Conservation (phyloP, 805 yeast genomes). For the Saccharomycopsis synnaedendra region DNA sequence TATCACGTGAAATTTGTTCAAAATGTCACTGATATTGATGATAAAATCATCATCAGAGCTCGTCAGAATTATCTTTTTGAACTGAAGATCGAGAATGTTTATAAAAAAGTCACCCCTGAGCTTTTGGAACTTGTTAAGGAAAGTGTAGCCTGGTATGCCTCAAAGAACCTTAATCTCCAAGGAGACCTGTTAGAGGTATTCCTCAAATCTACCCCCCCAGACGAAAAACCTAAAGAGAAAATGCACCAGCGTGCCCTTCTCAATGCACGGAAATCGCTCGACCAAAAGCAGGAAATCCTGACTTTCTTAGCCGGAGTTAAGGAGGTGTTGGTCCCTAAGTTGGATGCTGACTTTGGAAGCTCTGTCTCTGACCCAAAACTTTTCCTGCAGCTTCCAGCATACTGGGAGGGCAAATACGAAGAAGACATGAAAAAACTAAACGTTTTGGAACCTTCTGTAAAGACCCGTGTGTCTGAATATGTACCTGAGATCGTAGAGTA, state of each 20-base stretch:
- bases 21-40: constrained; percentile 98
- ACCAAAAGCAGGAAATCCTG: constrained; percentile 18
- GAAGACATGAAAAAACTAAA: constrained; percentile 78
- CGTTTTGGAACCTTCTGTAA: constrained; percentile 73
- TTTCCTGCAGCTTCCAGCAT: constrained; percentile 72
- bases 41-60: constrained; percentile 89
- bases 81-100: constrained; percentile 30
- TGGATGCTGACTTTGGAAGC: constrained; percentile 66
- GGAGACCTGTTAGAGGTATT: constrained; percentile 38
- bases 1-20: constrained; percentile 83
- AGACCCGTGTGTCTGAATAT: constrained; percentile 92
- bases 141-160: constrained; percentile 34
- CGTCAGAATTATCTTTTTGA: constrained; percentile 79
- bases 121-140: constrained; percentile 22
- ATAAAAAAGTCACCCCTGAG: constrained; percentile 17
- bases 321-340: constrained; percentile 61
- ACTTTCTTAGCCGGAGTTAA: constrained; percentile 43
- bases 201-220: constrained; percentile 21
- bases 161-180: constrained; percentile 19
- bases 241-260: constrained; percentile 66
- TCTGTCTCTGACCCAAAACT: constrained; percentile 75
- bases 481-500: constrained; percentile 83
- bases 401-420: constrained; percentile 81
- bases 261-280: constrained; percentile 38
- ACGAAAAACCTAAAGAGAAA: constrained; percentile 68